Percentiles rank a stretch among this genome's conserved stretches.
phyloP scores from a whole-genome alignment of 2,329 filamentous ascomycete species.

The Aschersonia sp. region DNA sequence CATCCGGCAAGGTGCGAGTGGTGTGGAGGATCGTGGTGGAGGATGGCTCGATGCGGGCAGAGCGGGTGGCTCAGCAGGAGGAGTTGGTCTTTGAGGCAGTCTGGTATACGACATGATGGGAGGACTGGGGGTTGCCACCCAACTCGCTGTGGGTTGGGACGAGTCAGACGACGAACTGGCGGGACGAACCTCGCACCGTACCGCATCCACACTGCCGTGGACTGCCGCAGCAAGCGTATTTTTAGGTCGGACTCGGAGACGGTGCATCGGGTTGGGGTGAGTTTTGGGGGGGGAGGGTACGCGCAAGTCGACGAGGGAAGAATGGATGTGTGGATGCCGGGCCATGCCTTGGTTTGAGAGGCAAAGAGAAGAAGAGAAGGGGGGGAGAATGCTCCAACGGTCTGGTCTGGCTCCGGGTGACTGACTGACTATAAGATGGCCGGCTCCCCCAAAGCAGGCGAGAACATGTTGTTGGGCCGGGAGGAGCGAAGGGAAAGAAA shows the following conservation, averaged over 20 bases:
- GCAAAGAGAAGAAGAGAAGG: too few relatives aligned
- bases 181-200: constrained; percentile 6
- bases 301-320: too few relatives aligned
- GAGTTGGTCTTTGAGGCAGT: too few relatives aligned
- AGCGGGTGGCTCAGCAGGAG: not conserved
- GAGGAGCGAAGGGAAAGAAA: not conserved
- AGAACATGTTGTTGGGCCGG: not conserved
- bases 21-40: not conserved
- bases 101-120: not conserved
- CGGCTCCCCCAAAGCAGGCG: not conserved
- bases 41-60: not conserved
- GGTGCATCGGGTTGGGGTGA: constrained; percentile 1
- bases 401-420: not conserved
- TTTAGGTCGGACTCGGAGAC: not conserved
- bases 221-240: not conserved
- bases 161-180: constrained; percentile 4
- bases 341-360: too few relatives aligned
- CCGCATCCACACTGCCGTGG: constrained; percentile 1
- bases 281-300: not conserved
- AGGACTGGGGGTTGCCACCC: constrained; percentile 1
- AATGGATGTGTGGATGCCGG: too few relatives aligned
- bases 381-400: too few relatives aligned
- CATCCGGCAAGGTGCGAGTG: not conserved
- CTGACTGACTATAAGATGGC: not conserved
- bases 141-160: constrained; percentile 1